Percentiles rank a stretch among this genome's conserved stretches.
Evolutionary conservation across 2,329 filamentous ascomycete genomes (phyloP).

Genomic region (Aspergillus viridinutans): DNA sequence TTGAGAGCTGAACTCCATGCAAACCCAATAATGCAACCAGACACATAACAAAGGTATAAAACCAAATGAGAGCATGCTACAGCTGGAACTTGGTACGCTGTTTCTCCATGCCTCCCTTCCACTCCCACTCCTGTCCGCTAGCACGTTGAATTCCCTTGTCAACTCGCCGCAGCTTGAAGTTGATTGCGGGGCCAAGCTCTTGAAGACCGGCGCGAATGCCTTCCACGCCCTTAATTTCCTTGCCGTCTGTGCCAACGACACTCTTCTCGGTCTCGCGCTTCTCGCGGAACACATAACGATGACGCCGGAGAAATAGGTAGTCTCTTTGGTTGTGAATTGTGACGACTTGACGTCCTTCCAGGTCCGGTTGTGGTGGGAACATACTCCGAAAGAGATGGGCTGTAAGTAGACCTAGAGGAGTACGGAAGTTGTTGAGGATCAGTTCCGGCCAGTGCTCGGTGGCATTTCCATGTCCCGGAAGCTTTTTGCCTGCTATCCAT

Average conservation of each 20-base stretch:
- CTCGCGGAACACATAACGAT: conserved; percentile 89
- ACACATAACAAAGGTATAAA: conserved; percentile 10
- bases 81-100: conserved; percentile 88
- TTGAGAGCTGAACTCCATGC: conserved; percentile 9
- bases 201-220: conserved; percentile 82
- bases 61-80: conserved; percentile 36
- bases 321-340: conserved; percentile 94
- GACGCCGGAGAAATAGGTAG: conserved; percentile 87
- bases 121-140: conserved; percentile 86
- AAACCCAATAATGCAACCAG: conserved; percentile 5
- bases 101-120: conserved; percentile 96
- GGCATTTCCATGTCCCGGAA: conserved; percentile 85
- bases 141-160: conserved; percentile 80
- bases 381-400: conserved; percentile 77
- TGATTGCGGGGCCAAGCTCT: conserved; percentile 80
- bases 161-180: conserved; percentile 81
- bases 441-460: conserved; percentile 89
- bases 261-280: conserved; percentile 83
- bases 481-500: conserved; percentile 81
- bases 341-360: conserved; percentile 82
- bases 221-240: conserved; percentile 78
- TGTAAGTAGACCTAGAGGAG: conserved; percentile 81
- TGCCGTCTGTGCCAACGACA: conserved; percentile 75
- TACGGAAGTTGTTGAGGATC: conserved; percentile 90
- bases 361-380: conserved; percentile 76